Evolutionary conservation across 495 filamentous ascomycete species (phyloP), one percentile per base, ranked within the genome.

Genomic region (Clohesyomyces aquaticus): DNA sequence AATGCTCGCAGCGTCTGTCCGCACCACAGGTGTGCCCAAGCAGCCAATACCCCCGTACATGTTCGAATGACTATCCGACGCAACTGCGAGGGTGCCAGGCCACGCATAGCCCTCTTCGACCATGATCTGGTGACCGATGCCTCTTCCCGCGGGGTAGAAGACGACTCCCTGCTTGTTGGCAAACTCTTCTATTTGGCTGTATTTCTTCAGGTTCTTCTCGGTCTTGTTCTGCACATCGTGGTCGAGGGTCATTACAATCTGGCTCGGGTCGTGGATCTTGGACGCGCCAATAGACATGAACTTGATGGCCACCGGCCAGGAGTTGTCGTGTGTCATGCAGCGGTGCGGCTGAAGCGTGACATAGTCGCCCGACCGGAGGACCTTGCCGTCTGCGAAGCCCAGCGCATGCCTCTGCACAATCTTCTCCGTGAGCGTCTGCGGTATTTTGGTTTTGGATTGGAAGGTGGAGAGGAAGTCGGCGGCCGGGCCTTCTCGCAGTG

Each of bases 271-370:
- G 68, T 91, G 79, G 58, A 96, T 80, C 67, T 85, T 81, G 21
- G 87, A 79, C 0, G 91, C 91, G n/a, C 91, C 92, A 49, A 96
- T 93, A 0, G 84, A 86, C 85, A 91, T 88, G 79, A 92, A 95
- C 76, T 98, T 96, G 47, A 82, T 71, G 0, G 88, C 87, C 0
- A 95, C 87, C 0, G 93, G 90, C 88, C 87, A 95, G 0, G 86
- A 86, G 77, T 98, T 97, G 75, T 98, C 94, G 76, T 98, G 93
- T 0, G 91, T 93, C 87, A 96, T 94, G 78, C 88, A 89, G 23
- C 81, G 79, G 60, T 89, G 81, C 4, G 91, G 90, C 18, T 81
- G 76, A 27, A 96, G 81, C 0, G 85, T 90, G 49, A 97, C 85
- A 80, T 93, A 96, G 80, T 95, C 91, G 60, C 91, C 91, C 8